phyloP scores from a whole-genome alignment of 441 rosid genomes.

The Isatis lusitanica region DNA sequence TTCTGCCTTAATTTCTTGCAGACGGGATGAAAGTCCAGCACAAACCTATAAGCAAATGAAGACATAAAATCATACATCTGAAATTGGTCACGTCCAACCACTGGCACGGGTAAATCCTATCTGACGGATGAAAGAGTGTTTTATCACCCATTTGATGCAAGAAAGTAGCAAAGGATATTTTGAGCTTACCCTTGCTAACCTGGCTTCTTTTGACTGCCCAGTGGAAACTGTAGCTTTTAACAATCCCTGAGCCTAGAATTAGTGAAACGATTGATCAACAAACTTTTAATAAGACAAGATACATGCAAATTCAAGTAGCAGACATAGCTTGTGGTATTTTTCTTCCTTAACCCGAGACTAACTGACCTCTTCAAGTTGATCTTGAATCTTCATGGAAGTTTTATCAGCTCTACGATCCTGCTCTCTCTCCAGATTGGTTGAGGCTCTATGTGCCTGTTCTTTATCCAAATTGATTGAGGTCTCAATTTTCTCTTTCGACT shows the following conservation, averaged over 20 bases:
- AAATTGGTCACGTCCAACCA: not conserved
- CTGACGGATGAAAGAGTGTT: conserved; percentile 2
- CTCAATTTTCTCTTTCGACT: conserved; percentile 42
- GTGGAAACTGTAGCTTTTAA: conserved; percentile 78
- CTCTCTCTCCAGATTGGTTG: conserved; percentile 47
- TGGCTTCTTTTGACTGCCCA: conserved; percentile 98
- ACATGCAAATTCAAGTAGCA: conserved; percentile 19
- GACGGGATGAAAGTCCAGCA: conserved; percentile 93
- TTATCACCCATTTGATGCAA: conserved; percentile 3
- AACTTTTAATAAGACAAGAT: conserved; percentile 10
- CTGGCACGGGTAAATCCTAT: conserved; percentile 12
- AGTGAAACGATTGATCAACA: conserved; percentile 37
- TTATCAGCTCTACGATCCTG: conserved; percentile 46
- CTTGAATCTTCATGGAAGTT: conserved; percentile 60
- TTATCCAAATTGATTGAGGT: conserved; percentile 48
- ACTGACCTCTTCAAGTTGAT: conserved; percentile 93
- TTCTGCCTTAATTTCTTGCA: conserved; percentile 96
- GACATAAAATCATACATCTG: conserved; percentile 7
- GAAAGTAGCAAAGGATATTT: conserved; percentile 17
- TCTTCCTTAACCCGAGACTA: conserved; percentile 16
- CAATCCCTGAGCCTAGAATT: conserved; percentile 90
- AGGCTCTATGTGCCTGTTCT: conserved; percentile 49
- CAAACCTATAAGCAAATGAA: conserved; percentile 61
- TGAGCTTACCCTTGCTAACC: conserved; percentile 89
- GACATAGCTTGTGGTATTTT: conserved; percentile 8